phyloP scores from a whole-genome alignment of 176 grass and related monocot genomes.

The maize (Zea mays) region DNA sequence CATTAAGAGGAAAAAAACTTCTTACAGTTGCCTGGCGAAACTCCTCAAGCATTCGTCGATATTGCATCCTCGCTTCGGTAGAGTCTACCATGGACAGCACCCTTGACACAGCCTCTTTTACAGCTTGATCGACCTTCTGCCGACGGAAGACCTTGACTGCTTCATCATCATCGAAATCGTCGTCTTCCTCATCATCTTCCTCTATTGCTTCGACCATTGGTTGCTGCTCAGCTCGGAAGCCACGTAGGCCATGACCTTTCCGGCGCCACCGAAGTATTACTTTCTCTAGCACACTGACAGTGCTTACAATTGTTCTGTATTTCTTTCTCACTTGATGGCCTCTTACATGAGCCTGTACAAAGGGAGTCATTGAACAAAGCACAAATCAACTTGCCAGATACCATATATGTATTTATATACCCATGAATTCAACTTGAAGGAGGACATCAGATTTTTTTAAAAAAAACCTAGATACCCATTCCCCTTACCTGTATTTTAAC shows the following conservation, averaged over 20 bases:
- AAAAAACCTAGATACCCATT: not conserved
- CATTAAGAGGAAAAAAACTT: not conserved
- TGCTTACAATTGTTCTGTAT: slow-evolving; percentile 71
- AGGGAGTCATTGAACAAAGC: slow-evolving; percentile 9
- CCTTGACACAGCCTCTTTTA: slow-evolving; percentile 80
- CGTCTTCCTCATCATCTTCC: slow-evolving; percentile 52
- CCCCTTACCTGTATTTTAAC: slow-evolving; percentile 92
- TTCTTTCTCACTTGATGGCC: slow-evolving; percentile 96
- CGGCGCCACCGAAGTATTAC: slow-evolving; percentile 93
- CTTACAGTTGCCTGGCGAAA: slow-evolving; percentile 81
- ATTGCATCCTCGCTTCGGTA: slow-evolving; percentile 85
- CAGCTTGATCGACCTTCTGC: slow-evolving; percentile 84
- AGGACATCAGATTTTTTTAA: not conserved
- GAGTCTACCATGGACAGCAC: slow-evolving; percentile 87
- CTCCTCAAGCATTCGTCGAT: slow-evolving; percentile 87
- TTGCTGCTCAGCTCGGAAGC: slow-evolving; percentile 68
- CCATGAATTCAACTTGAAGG: slow-evolving; percentile 26
- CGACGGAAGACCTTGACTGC: slow-evolving; percentile 71
- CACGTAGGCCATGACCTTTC: slow-evolving; percentile 78
- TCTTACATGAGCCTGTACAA: slow-evolving; percentile 83
- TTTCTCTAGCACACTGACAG: slow-evolving; percentile 89
- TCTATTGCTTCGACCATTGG: slow-evolving; percentile 43
- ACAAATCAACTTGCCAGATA: slow-evolving; percentile 22
- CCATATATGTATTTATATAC: slow-evolving; percentile 6
- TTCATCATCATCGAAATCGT: slow-evolving; percentile 72